Base-by-base conservation (phyloP, 1,139 yeast species). In the Taiozyma sp. region DNA sequence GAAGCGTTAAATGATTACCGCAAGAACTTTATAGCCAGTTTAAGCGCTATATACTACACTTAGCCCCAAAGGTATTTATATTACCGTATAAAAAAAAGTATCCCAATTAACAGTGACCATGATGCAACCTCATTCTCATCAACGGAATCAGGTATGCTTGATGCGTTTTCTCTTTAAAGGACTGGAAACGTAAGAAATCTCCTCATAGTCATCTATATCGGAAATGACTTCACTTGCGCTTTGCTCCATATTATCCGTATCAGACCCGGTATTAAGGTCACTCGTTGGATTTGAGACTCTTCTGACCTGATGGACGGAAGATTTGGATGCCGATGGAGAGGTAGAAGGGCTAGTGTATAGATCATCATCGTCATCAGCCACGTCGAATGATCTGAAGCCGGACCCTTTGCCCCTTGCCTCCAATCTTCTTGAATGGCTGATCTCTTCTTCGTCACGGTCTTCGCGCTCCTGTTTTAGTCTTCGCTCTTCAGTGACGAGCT, bases 141-240 rank as follows among this genome's bases (percentile, higher is more conserved):
- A 34, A 16, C 8, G 16, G 22, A 14, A 1, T 38, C 24, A 38
- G 8, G 24, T 38, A 14, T 38, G 41, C 19, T 13, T 38, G 41
- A 38, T 19, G 14, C 19, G 41, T 22, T 38, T 23, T 10, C 41
- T 38, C 24, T 38, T 38, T 10, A 38, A 10, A 38, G 41, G 41
- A 9, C 41, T 38, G n/a, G 41, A 38, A 22, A 38, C 41, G 41
- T 38, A 38, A 9, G 22, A 9, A 9, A 38, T 54, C 42, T 53
- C 58, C 23, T 55, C 57, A 16, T 51, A 42, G 16, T 54, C 52
- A 45, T 54, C 57, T 3, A 57, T 53, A 24, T 56, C 59, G 3
- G 57, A 54, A 28, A 56, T 43, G 6, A 56, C 59, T 42, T 56
- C 57, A 34, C 13, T 46, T 45, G 47, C 34, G 40, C 46, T 48